These are phyloP conservation scores for Diaporthe caulivora DNA, from an alignment of 2,329 filamentous ascomycete genomes.

Conservation along the genomic window DNA sequence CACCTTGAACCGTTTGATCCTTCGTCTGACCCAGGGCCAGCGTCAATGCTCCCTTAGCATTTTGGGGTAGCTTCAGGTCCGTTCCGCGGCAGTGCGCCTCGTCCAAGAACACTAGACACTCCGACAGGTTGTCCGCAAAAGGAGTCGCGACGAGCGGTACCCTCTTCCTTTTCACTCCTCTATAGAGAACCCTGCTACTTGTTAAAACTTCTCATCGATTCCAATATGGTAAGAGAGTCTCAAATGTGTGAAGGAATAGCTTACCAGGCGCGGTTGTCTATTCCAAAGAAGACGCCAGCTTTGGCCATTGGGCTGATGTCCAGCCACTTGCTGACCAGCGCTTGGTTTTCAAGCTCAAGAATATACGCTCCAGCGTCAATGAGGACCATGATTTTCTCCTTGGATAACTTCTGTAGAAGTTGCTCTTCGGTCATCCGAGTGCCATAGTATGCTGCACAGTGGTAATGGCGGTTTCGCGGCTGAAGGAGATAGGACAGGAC, in stretches of 20 bases:
- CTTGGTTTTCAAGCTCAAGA: slow-evolving; percentile 69
- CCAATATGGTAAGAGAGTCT: too few species aligned
- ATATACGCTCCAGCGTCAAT: slow-evolving; percentile 76
- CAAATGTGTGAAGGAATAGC: background rate
- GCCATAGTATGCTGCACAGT: slow-evolving; percentile 47
- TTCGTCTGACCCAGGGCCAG: slow-evolving; percentile 69
- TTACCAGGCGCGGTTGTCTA: slow-evolving; percentile 55
- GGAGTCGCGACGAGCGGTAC: slow-evolving; percentile 65
- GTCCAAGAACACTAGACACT: slow-evolving; percentile 70
- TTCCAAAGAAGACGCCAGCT: slow-evolving; percentile 67
- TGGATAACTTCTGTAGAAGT: slow-evolving; percentile 57
- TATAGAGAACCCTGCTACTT: slow-evolving; percentile 52
- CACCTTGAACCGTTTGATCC: slow-evolving; percentile 72
- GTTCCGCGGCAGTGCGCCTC: slow-evolving; percentile 72
- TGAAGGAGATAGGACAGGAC: slow-evolving; percentile 71
- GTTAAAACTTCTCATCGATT: background rate
- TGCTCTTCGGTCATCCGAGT: slow-evolving; percentile 56
- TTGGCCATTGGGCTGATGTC: slow-evolving; percentile 55
- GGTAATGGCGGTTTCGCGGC: slow-evolving; percentile 62
- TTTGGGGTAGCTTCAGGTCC: slow-evolving; percentile 66
- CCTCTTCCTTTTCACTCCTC: slow-evolving; percentile 43
- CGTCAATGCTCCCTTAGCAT: slow-evolving; percentile 65
- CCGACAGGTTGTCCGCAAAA: slow-evolving; percentile 63
- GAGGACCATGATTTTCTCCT: slow-evolving; percentile 61
- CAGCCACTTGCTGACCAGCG: slow-evolving; percentile 65